Percentiles rank a stretch among this genome's conserved stretches.
These are phyloP conservation scores for Cladosporium sp. DNA, from an alignment of 2,329 filamentous ascomycete species.

Conservation along the genomic window DNA sequence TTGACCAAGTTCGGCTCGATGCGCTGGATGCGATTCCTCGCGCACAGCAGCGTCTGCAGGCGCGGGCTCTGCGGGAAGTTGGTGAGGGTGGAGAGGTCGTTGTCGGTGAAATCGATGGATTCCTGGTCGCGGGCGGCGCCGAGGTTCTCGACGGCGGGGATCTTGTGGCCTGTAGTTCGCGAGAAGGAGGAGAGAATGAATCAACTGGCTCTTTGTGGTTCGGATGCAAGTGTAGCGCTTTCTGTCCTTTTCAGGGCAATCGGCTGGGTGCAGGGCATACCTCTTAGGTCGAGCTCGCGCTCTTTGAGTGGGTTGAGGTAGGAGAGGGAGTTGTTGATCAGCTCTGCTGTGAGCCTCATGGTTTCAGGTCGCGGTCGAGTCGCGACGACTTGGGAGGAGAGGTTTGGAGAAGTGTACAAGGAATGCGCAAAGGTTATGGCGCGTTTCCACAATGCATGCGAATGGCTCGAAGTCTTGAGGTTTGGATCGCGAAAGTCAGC, in stretches of 20 bases:
- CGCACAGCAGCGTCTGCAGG: constrained; percentile 78
- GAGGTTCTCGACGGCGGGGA: constrained; percentile 94
- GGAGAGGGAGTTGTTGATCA: constrained; percentile 89
- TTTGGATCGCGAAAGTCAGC: neutral
- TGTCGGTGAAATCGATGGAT: constrained; percentile 96
- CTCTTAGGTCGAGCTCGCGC: constrained; percentile 97
- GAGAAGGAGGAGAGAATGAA: constrained; percentile 39
- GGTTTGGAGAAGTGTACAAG: neutral
- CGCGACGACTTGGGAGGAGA: too few species aligned
- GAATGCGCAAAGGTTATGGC: neutral
- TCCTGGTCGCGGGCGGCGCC: constrained; percentile 94
- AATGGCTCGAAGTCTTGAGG: neutral
- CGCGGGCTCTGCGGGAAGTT: constrained; percentile 92
- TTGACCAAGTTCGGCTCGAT: constrained; percentile 71
- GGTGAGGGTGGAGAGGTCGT: constrained; percentile 81
- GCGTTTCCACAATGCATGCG: neutral
- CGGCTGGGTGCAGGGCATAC: constrained; percentile 56
- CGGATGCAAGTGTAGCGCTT: constrained; percentile 60
- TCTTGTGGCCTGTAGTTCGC: constrained; percentile 76
- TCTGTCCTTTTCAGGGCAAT: constrained; percentile 79
- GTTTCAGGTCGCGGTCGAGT: constrained; percentile 21
- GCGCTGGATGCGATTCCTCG: constrained; percentile 76
- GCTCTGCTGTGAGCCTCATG: constrained; percentile 94
- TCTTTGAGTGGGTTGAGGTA: constrained; percentile 99
- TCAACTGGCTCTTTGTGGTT: constrained; percentile 37